These are phyloP conservation scores for Pseudogymnoascus sp. DNA, from an alignment of 2,329 filamentous ascomycete species.

Conservation along the genomic window DNA sequence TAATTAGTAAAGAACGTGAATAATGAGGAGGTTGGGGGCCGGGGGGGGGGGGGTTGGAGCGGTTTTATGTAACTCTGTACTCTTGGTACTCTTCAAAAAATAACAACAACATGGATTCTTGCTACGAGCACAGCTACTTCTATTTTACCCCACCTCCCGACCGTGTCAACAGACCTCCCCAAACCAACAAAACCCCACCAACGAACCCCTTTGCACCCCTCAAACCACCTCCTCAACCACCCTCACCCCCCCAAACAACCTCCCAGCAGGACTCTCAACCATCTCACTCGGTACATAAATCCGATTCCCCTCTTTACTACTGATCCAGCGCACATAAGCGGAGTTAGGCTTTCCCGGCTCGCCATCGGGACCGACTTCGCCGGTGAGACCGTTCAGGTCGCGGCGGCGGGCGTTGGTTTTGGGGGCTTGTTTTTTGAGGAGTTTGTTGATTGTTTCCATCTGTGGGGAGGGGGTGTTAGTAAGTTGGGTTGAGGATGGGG, in stretches of 20 bases:
- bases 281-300: constrained; percentile 63
- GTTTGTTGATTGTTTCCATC: constrained; percentile 88
- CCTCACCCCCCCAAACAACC: constrained; percentile 42
- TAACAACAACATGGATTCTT: no score
- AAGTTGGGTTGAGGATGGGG: neutral
- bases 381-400: constrained; percentile 25
- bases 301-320: constrained; percentile 53
- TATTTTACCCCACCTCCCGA: no score
- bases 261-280: constrained; percentile 53
- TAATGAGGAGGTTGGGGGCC: no score
- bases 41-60: no score
- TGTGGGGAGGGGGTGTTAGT: constrained; percentile 28
- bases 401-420: constrained; percentile 52
- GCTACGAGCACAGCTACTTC: no score
- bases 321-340: constrained; percentile 63
- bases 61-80: no score
- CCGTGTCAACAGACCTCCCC: no score
- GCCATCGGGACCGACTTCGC: no score
- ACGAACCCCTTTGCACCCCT: no score
- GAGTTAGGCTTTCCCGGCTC: constrained; percentile 33
- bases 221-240: neutral
- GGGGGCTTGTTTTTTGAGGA: constrained; percentile 76
- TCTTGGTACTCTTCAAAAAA: no score
- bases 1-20: no score
- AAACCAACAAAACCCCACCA: no score